These are phyloP conservation scores for Excoecaria agallocha DNA, from an alignment of 345 rosid species.

Conservation along the genomic window DNA sequence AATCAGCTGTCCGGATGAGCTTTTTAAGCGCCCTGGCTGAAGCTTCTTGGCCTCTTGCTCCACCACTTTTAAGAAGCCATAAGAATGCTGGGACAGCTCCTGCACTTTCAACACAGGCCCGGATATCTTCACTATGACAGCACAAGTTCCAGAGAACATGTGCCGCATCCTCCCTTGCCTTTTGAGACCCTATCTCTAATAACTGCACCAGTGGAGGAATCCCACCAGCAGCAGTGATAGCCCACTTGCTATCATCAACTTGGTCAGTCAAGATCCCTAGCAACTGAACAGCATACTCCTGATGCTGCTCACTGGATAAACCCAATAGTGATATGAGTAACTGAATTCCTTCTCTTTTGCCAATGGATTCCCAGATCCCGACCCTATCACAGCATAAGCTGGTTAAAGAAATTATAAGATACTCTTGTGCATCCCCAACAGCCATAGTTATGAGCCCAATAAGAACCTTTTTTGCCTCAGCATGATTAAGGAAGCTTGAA, in stretches of 20 bases:
- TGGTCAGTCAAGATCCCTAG: slow-evolving; percentile 66
- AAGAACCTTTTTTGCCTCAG: slow-evolving; percentile 82
- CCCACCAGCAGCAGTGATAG: slow-evolving; percentile 94
- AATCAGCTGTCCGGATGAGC: slow-evolving; percentile 67
- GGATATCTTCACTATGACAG: slow-evolving; percentile 82
- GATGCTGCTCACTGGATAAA: slow-evolving; percentile 85
- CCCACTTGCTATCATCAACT: slow-evolving; percentile 96
- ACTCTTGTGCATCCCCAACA: slow-evolving; percentile 57
- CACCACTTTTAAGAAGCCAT: slow-evolving; percentile 76
- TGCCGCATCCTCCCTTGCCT: slow-evolving; percentile 79
- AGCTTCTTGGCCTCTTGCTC: slow-evolving; percentile 65
- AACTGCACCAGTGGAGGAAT: slow-evolving; percentile 91
- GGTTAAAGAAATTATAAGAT: slow-evolving; percentile 57
- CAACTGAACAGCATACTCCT: slow-evolving; percentile 74
- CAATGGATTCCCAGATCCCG: slow-evolving; percentile 76
- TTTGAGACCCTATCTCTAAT: slow-evolving; percentile 76
- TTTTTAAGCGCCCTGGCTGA: slow-evolving; percentile 65
- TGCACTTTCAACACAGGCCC: slow-evolving; percentile 87
- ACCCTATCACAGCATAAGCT: slow-evolving; percentile 50
- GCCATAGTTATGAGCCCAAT: slow-evolving; percentile 78
- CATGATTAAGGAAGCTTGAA: slow-evolving; percentile 47
- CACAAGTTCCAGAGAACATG: slow-evolving; percentile 72
- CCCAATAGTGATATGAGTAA: slow-evolving; percentile 76
- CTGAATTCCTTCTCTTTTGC: slow-evolving; percentile 81
- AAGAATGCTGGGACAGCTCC: slow-evolving; percentile 77